Evolutionary conservation across 169 alveolate species (phyloP).

Genomic region (Cryptosporidium muris): DNA sequence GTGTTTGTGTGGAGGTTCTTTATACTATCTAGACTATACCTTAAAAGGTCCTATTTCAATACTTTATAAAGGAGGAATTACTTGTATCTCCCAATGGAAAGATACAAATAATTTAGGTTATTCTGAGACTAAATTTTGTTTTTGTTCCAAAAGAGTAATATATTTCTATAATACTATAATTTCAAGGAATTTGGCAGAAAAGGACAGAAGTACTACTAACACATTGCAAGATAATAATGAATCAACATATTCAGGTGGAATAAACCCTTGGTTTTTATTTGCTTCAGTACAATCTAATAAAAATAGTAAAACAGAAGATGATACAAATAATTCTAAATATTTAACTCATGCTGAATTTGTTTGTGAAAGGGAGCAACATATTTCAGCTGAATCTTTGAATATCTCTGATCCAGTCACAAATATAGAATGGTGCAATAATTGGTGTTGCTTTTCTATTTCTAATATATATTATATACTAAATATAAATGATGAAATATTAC

Average conservation of each 20-base stretch:
- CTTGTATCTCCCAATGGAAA: constrained; percentile 47
- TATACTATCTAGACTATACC: constrained; percentile 31
- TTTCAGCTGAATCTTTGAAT: constrained; percentile 25
- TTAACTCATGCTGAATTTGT: constrained; percentile 13
- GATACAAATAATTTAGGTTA: constrained; percentile 33
- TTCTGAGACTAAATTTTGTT: constrained; percentile 57
- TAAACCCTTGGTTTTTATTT: constrained; percentile 64
- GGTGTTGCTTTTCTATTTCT: constrained; percentile 51
- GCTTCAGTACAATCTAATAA: neutral
- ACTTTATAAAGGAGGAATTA: constrained; percentile 38
- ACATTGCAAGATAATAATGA: neutral
- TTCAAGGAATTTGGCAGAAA: constrained; percentile 38
- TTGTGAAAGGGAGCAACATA: constrained; percentile 29
- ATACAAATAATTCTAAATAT: constrained; percentile 4
- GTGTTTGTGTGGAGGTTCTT: constrained; percentile 42
- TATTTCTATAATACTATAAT: constrained; percentile 56
- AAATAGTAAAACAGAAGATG: neutral
- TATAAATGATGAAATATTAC: constrained; percentile 37
- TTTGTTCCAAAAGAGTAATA: constrained; percentile 26
- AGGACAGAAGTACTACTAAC: neutral
- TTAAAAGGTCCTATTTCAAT: constrained; percentile 25
- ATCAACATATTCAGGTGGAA: neutral
- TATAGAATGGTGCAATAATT: constrained; percentile 65
- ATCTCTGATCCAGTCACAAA: constrained; percentile 22
- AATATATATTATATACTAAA: constrained; percentile 43